A percentile compares a stretch with the other conserved stretches of the same genome.
phyloP scores from a whole-genome alignment of 106 monocot genomes.

The Dendrobium catenatum region DNA sequence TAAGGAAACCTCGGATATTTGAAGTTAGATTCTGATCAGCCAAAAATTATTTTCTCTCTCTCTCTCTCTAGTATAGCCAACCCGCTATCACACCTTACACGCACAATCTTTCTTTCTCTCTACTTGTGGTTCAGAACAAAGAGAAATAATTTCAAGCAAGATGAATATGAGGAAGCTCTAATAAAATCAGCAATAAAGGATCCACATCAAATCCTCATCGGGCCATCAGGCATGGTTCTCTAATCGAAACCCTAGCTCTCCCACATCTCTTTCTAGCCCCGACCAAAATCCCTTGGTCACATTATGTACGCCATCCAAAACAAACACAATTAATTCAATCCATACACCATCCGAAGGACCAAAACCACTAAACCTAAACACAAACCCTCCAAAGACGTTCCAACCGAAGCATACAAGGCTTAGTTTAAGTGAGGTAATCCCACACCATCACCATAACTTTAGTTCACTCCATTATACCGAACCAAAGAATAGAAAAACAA shows the following conservation, averaged over 20 bases:
- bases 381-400: not conserved
- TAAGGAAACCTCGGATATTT: no score
- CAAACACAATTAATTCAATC: not conserved
- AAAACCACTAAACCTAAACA: not conserved
- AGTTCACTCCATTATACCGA: not conserved
- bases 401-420: not conserved
- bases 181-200: not conserved
- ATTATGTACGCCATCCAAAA: not conserved
- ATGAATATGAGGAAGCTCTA: not conserved
- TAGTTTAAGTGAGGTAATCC: not conserved
- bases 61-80: not conserved
- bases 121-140: not conserved
- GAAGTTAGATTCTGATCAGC: no score
- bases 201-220: not conserved
- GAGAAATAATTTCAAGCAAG: not conserved
- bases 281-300: not conserved
- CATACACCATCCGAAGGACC: not conserved
- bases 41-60: not conserved
- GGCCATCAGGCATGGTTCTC: not conserved
- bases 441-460: not conserved
- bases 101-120: not conserved
- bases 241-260: not conserved
- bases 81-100: not conserved
- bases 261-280: not conserved
- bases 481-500: not conserved